Evolutionary conservation across 805 yeast species (phyloP), one percentile per base, ranked within the genome.

Genomic region (Saturnispora serradocipensis): DNA sequence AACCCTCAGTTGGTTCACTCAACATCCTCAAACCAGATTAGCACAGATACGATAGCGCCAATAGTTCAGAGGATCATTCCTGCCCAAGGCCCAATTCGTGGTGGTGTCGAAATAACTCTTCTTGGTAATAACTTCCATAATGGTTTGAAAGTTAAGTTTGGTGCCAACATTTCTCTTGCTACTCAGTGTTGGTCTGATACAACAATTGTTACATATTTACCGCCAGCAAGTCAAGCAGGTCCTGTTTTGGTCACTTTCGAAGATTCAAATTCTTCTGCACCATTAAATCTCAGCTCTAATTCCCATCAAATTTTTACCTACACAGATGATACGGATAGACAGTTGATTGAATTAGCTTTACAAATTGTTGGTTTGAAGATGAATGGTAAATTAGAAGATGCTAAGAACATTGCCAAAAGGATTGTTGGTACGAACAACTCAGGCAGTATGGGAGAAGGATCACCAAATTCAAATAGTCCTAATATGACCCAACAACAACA

Each of bases 141-240:
- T 16, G 96, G 95, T 0, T 71, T 91, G 53, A 72, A 73, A 24
- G 96, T 91, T 15, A 84, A 84, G 67, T 93, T 93, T 69, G 99
- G 99, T 34, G 81, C 84, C 11, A 82, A 81, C 62, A 71, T 76
- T 53, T 88, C 93, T 0, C 67, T 86, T 32, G 85, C 93, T 3
- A 88, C 97, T 0, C 96, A 89, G 62, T 90, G 96, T 67, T 93
- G 99, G 99, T 87, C 95, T 45, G 93, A 86, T 39, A 77, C 93
- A 1, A 93, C 99, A 0, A 86, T 93, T 50, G 96, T 93, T 2
- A 88, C 98, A 0, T 88, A 86, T 60, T 72, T 93, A 47, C 99
- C 99, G 3, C 97, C 99, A 3, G 87, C 97, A 1, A 69, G 84
- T 10, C 80, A 78, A 53, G 84, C 97, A 0, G 98, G 98, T 0